Percentiles rank a stretch among this genome's conserved stretches.
Evolutionary conservation across 352 stramenopile species (phyloP).

Genomic region (Pythium angustatum): DNA sequence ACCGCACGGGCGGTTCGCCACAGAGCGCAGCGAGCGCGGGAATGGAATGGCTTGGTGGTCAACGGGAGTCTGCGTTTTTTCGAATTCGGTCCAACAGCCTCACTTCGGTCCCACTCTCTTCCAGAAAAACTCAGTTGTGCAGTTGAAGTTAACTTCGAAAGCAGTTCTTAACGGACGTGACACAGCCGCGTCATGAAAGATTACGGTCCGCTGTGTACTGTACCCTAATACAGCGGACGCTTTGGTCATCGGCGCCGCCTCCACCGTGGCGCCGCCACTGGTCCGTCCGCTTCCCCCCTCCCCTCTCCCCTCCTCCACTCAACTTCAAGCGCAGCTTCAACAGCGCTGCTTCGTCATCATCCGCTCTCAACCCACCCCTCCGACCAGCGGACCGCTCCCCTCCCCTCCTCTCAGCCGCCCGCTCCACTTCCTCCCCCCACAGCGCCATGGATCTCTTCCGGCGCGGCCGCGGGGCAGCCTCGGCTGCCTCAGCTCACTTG

Average conservation of each 20-base stretch:
- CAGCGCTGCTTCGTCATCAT: constrained; percentile 27
- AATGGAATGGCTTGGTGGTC: no score
- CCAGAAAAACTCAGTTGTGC: constrained; percentile 15
- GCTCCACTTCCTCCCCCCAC: background rate
- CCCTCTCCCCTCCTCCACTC: background rate
- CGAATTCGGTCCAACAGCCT: background rate
- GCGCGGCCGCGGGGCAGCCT: background rate
- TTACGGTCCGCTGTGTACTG: background rate
- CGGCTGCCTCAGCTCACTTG: constrained; percentile 15
- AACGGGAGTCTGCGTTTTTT: no score
- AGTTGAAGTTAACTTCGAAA: constrained; percentile 17
- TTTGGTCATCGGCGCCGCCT: constrained; percentile 5
- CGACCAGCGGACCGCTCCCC: background rate
- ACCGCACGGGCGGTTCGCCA: no score
- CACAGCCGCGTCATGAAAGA: constrained; percentile 1
- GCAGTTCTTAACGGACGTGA: constrained; percentile 21
- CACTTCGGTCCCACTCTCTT: constrained; percentile 7
- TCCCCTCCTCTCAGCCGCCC: background rate
- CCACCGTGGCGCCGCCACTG: constrained; percentile 8
- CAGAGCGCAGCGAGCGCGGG: no score
- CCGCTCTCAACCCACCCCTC: constrained; percentile 4
- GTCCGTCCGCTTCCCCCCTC: background rate
- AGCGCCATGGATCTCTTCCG: constrained; percentile 3
- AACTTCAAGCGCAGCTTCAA: constrained; percentile 28
- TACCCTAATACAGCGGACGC: background rate